Percentiles rank a stretch among this genome's conserved stretches.
Conservation (phyloP, 164 flowering plant species). For the Nelumbo lutea region DNA sequence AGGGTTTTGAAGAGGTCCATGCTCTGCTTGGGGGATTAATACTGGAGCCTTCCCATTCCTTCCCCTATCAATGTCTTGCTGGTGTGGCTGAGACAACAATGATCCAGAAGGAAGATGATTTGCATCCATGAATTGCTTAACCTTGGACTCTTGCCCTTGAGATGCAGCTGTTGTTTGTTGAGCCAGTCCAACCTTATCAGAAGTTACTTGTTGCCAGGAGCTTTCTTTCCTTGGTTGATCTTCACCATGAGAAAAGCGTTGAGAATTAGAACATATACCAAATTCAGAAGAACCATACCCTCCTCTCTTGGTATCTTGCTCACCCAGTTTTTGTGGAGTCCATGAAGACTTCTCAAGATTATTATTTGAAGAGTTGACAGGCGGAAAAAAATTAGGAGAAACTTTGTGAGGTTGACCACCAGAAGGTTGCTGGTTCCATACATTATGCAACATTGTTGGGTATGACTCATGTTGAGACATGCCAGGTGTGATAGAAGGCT, state of each 20-base stretch:
- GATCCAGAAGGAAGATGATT: slow-evolving; percentile 20
- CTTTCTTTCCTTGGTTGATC: slow-evolving; percentile 32
- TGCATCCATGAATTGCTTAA: slow-evolving; percentile 15
- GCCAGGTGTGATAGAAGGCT: slow-evolving; percentile 27
- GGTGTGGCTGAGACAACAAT: slow-evolving; percentile 14
- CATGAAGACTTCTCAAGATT: slow-evolving; percentile 24
- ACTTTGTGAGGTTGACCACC: slow-evolving; percentile 26
- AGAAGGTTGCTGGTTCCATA: slow-evolving; percentile 43
- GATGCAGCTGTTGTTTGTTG: slow-evolving; percentile 9
- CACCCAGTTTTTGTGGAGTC: slow-evolving; percentile 25
- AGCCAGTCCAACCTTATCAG: slow-evolving; percentile 17
- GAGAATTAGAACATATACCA: slow-evolving; percentile 30
- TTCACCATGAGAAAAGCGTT: slow-evolving; percentile 24
- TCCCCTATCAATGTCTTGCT: slow-evolving; percentile 23
- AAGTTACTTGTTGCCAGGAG: slow-evolving; percentile 20
- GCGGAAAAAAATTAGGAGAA: slow-evolving; percentile 26
- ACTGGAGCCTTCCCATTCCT: slow-evolving; percentile 14
- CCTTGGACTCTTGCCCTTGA: slow-evolving; percentile 16
- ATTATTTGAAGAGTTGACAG: slow-evolving; percentile 25
- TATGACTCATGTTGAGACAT: slow-evolving; percentile 33
- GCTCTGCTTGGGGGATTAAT: slow-evolving; percentile 12
- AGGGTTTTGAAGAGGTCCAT: slow-evolving; percentile 19
- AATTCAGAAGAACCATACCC: slow-evolving; percentile 26
- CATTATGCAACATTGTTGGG: slow-evolving; percentile 35
- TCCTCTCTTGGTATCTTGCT: slow-evolving; percentile 29